Conservation (phyloP, 2,329 filamentous ascomycete genomes). For the Colletotrichum sp. region DNA sequence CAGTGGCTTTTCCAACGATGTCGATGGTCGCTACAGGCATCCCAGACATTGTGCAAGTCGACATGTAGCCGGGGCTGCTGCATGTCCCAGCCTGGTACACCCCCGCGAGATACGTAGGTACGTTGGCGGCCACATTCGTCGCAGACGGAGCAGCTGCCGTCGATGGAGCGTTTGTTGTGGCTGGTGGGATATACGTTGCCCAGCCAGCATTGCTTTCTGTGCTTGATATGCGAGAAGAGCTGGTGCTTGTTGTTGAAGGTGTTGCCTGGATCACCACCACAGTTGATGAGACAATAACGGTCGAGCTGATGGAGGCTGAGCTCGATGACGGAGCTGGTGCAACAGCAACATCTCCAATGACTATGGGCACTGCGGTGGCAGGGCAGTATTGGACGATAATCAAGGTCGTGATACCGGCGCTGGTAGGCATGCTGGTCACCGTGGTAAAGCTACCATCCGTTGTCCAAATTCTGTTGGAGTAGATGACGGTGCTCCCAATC, state of each 20-base stretch:
- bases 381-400: constrained; percentile 6
- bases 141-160: not conserved
- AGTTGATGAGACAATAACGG: not conserved
- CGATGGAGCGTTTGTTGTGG: not conserved
- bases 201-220: not conserved
- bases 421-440: constrained; percentile 1
- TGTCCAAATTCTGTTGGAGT: not conserved
- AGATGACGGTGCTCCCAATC: not conserved
- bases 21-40: not conserved
- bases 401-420: not conserved
- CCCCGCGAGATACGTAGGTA: not conserved
- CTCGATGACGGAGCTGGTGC: not conserved
- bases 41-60: not conserved
- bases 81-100: not conserved
- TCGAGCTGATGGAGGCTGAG: not conserved
- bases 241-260: not conserved
- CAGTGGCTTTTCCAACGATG: not conserved
- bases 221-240: not conserved
- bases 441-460: constrained; percentile 8
- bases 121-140: not conserved
- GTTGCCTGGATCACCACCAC: not conserved
- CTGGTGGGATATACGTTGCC: not conserved
- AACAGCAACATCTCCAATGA: not conserved
- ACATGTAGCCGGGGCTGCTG: not conserved
- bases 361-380: not conserved